These are phyloP conservation scores for Thermochaetoides thermophila DNA, from an alignment of 495 filamentous ascomycete genomes.

Conservation along the genomic window DNA sequence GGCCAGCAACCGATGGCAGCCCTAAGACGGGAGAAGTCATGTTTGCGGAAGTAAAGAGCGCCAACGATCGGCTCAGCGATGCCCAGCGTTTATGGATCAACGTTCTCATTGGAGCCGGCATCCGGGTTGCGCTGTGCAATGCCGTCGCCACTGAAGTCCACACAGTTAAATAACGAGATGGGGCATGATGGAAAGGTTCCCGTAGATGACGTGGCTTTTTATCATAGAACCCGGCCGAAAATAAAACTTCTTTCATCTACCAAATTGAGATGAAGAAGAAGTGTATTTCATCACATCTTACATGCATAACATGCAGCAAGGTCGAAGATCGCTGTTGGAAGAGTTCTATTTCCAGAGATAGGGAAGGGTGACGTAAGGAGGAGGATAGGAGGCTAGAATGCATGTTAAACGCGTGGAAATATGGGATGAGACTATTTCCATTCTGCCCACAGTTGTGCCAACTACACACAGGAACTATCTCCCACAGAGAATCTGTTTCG, in stretches of 20 bases:
- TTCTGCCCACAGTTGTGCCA: too few species aligned
- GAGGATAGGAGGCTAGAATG: too few species aligned
- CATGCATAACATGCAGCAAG: too few species aligned
- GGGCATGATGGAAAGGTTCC: too few species aligned
- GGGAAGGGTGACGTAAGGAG: too few species aligned
- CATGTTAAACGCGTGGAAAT: constrained; percentile 7
- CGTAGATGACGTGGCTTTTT: too few species aligned
- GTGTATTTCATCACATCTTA: too few species aligned
- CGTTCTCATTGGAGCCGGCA: constrained; percentile 68
- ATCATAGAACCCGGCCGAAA: constrained; percentile 4
- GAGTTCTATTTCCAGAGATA: too few species aligned
- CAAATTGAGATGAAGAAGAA: too few species aligned
- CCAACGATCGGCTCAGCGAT: constrained; percentile 92
- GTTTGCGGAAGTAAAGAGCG: constrained; percentile 87
- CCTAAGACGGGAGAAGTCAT: constrained; percentile 43
- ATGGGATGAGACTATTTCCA: constrained; percentile 6
- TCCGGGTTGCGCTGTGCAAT: constrained; percentile 79
- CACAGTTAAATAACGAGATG: too few species aligned
- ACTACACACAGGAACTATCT: constrained; percentile 9
- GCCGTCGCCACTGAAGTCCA: constrained; percentile 61
- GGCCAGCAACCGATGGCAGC: constrained; percentile 13
- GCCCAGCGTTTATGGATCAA: constrained; percentile 95
- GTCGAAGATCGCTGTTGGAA: too few species aligned
- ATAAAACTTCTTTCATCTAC: too few species aligned
- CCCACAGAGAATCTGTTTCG: constrained; percentile 8